These are phyloP conservation scores for Xylaria multiplex DNA, from an alignment of 2,329 filamentous ascomycete species.

Conservation along the genomic window DNA sequence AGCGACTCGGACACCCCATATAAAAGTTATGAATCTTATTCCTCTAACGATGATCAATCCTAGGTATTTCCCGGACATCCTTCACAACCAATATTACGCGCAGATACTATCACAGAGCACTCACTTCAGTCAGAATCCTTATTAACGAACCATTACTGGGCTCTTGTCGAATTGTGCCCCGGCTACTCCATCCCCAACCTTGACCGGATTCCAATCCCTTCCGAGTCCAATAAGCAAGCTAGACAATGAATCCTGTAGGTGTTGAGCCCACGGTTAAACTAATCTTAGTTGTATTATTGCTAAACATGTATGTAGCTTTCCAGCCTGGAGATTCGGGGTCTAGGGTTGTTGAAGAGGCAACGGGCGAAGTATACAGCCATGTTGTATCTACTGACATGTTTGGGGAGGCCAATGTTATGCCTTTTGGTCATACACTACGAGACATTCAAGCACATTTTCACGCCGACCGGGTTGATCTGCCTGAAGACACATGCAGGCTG, in stretches of 20 bases:
- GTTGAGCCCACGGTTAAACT: neutral
- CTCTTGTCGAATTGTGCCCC: constrained; percentile 10
- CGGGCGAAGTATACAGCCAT: constrained; percentile 31
- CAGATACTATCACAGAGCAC: constrained; percentile 22
- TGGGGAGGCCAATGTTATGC: constrained; percentile 29
- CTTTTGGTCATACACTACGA: constrained; percentile 19
- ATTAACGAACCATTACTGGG: constrained; percentile 26
- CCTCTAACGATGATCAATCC: neutral
- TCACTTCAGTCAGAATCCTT: constrained; percentile 10
- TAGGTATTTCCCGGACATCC: neutral
- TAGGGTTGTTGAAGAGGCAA: constrained; percentile 25
- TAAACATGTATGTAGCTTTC: constrained; percentile 9
- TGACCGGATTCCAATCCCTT: neutral
- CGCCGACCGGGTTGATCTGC: constrained; percentile 13
- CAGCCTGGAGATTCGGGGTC: constrained; percentile 27
- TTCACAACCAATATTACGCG: neutral
- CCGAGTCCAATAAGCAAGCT: neutral
- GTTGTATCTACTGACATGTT: constrained; percentile 31
- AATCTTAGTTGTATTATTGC: neutral
- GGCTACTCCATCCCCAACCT: neutral
- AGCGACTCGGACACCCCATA: neutral
- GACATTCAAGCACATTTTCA: constrained; percentile 26
- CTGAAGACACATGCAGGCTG: neutral
- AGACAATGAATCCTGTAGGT: constrained; percentile 21
- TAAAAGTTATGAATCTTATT: constrained; percentile 15